Conservation (phyloP, 2,329 filamentous ascomycete genomes). For the Nakataea oryzae region DNA sequence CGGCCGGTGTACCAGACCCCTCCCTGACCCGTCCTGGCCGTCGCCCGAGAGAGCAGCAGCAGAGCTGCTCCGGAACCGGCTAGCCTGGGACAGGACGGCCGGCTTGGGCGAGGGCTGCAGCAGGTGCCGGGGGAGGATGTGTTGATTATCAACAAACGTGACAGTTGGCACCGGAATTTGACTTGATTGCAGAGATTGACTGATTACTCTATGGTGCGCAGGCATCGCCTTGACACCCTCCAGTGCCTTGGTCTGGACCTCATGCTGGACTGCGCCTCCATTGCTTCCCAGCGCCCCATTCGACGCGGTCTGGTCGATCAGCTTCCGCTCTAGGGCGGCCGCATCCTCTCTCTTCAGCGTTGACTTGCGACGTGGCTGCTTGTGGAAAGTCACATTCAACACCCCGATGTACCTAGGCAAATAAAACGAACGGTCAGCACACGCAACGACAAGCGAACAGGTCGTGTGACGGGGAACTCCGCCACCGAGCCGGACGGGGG, state of each 20-base stretch:
- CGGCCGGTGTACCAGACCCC: slow-evolving; percentile 20
- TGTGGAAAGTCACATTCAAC: slow-evolving; percentile 89
- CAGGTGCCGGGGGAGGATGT: slow-evolving; percentile 80
- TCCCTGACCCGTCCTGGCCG: background rate
- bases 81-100: background rate
- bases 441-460: background rate
- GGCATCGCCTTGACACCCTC: slow-evolving; percentile 10
- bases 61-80: slow-evolving; percentile 1
- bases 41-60: background rate
- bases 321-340: slow-evolving; percentile 22
- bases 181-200: slow-evolving; percentile 63
- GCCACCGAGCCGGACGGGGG: too few relatives aligned
- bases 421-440: background rate
- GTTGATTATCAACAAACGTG: slow-evolving; percentile 85
- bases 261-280: slow-evolving; percentile 9
- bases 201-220: slow-evolving; percentile 37
- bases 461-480: background rate
- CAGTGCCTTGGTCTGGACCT: slow-evolving; percentile 8
- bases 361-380: slow-evolving; percentile 59
- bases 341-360: slow-evolving; percentile 39
- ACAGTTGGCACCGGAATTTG: slow-evolving; percentile 71
- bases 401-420: slow-evolving; percentile 80
- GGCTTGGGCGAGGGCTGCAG: slow-evolving; percentile 45
- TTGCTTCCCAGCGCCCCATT: slow-evolving; percentile 10
- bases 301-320: slow-evolving; percentile 18